Evolutionary conservation across 2,329 filamentous ascomycete genomes (phyloP), one percentile per base, ranked within the genome.

Genomic region (Sodiomyces alkalinus): DNA sequence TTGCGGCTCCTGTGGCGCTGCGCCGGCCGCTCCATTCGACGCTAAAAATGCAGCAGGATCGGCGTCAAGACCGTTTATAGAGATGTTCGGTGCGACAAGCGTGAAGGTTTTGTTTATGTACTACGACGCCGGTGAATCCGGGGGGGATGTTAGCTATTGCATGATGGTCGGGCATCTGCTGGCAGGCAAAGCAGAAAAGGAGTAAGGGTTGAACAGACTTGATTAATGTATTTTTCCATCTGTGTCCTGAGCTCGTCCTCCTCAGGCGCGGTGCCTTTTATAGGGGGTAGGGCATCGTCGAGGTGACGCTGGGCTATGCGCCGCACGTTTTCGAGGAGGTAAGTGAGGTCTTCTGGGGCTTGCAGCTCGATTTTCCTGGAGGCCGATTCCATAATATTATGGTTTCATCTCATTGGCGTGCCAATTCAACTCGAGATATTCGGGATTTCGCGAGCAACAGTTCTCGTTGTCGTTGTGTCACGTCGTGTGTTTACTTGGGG

Each of bases 341-440:
- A 80, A 31, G 64, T 55, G 19, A 86, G 63, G 52, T 87, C 80
- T 27, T 77, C 71, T 22, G 73, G 68, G n/a, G 68, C 66, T 55
- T 86, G 80, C 28, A 87, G 70, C 55, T 86, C 80, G 49, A 87
- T 79, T 55, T 74, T 78, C 48, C 80, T 74, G 6, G 27, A 21
- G 18, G 23, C 27, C 4, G 27, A 24, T 6, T 29, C 27, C 27
- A 29, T 29, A 7, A 7, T 15, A 2, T 9, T 5, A 5, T 13
- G 12, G 15, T 9, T 21, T 14, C n/a, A 8, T 25, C 9, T 8
- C 2, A 16, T 6, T 17, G 17, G 15, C 14, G 23, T 5, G n/a
- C n/a, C n/a, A n/a, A n/a, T n/a, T n/a, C n/a, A n/a, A n/a, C n/a
- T n/a, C n/a, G n/a, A n/a, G n/a, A n/a, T n/a, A n/a, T n/a, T n/a